phyloP scores from a whole-genome alignment of 257 asterid species.

The Solanum paucissectum region DNA sequence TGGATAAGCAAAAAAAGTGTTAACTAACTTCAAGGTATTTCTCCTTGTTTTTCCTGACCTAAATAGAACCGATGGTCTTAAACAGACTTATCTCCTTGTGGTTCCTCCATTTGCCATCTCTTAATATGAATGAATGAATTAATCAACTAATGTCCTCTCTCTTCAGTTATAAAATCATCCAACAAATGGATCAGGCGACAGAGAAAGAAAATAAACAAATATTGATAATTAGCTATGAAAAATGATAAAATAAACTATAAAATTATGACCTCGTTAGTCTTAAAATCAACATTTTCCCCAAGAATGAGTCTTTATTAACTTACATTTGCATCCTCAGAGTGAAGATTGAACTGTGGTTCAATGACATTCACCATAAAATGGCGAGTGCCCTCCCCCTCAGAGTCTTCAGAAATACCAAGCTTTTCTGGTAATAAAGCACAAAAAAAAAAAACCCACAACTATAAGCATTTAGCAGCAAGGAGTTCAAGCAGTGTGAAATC shows the following conservation, averaged over 20 bases:
- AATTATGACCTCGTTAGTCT: not conserved
- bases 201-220: not conserved
- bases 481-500: not conserved
- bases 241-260: not conserved
- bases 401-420: slow-evolving; percentile 40
- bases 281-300: not conserved
- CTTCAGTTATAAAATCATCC: not conserved
- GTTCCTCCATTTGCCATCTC: not conserved
- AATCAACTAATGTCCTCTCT: not conserved
- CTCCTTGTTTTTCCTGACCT: not conserved
- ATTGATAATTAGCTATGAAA: not conserved
- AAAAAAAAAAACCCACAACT: slow-evolving; percentile 2
- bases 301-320: slow-evolving; percentile 17
- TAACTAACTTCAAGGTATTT: not conserved
- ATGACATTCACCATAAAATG: slow-evolving; percentile 98
- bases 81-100: not conserved
- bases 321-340: slow-evolving; percentile 97
- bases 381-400: slow-evolving; percentile 89
- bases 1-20: not conserved
- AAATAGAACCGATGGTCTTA: not conserved
- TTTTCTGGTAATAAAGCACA: slow-evolving; percentile 43
- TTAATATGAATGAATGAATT: not conserved
- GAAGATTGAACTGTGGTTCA: slow-evolving; percentile 99
- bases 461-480: not conserved
- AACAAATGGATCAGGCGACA: not conserved